Base-by-base conservation (phyloP, 1,284 basidiomycete species). In the Fomes fomentarius region DNA sequence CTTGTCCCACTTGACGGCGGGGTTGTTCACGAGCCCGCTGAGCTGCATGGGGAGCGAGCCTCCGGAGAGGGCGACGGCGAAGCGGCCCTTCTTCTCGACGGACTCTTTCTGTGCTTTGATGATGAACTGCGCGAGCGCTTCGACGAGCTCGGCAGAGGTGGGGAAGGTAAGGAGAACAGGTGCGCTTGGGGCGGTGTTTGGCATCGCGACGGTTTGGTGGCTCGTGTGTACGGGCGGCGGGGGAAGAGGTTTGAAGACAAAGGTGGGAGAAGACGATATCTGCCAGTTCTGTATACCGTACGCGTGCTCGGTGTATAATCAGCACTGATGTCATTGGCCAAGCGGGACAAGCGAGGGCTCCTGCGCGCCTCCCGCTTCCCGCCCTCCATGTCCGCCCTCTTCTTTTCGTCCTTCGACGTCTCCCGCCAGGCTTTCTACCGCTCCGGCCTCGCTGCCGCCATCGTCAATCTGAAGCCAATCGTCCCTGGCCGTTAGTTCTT, bases 401-500 rank as follows among this genome's bases (percentile, higher is more conserved):
- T 93, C 33, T 95, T 95, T 73, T 91, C 91, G 10, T 85, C 87
- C 0, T 89, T 94, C 53, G 92, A 94, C 62, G 92, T 95, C 11
- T 87, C 90, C 6, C 78, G 82, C 28, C 93, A 95, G 71, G 86
- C 82, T 0, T 96, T 97, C 73, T 90, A 89, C 67, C 80, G 83
- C 37, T 82, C 84, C 1, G 63, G 83, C 0, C 75, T 89, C 12
- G 85, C 89, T 0, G 89, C 84, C 67, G 94, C 91, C 4, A 89
- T 96, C 61, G 94, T 96, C 42, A 97, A 97, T 69, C 82, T 96
- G 58, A 96, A 94, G 66, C 94, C 95, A 1, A 85, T 97, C 59
- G 85, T 96, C 10, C 93, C 93, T 21, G 94, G 94, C 40, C 94
- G 94, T 96, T 69, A 74, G 93, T 80, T 45, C 41, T 19, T 15